Base-by-base conservation (phyloP, 1,284 basidiomycete species). In the Sparassis latifolia region DNA sequence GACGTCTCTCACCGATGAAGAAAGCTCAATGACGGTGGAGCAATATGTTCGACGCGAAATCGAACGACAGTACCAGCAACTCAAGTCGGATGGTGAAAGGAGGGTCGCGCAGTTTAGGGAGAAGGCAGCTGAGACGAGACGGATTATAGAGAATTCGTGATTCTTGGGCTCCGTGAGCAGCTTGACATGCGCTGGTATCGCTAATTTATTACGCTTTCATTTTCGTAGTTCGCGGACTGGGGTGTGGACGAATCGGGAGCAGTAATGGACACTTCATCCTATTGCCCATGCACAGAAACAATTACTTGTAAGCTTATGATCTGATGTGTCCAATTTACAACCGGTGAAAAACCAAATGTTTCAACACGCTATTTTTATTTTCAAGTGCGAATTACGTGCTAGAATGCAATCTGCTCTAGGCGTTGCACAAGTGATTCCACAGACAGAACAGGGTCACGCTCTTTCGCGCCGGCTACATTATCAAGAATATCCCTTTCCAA, bases 11-110 rank as follows among this genome's bases (percentile, higher is more conserved):
- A 79, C 77, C 12, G 80, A 81, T 33, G 75, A 77, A n/a, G 86
- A 89, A 61, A 68, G 82, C 49, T 65, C 71, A 32, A 81, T 89
- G 83, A 84, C 85, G 0, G 78, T 89, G 37, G 86, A 89, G 58
- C 79, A 89, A 59, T 89, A 84, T 80, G 82, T 89, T 53, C 72
- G 81, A 48, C 78, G 80, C 56, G 85, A 89, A 65, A 85, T 86
- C 60, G 72, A 73, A 52, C 62, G 78, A 37, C 77, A 87, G 62
- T 79, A 78, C 54, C 79, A 80, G 55, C 77, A 74, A 57, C 76
- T 89, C 54, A 72, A 74, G 62, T 65, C 70, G 51, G 85, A 88
- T 56, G 86, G 80, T 5, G 79, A 80, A 62, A 67, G 72, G 53
- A 75, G 78, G 61, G 74, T 89, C 52, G 69, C 69, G 39, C 66